Evolutionary conservation across 1,284 basidiomycete genomes (phyloP).

Genomic region (Pseudozyma sp.): DNA sequence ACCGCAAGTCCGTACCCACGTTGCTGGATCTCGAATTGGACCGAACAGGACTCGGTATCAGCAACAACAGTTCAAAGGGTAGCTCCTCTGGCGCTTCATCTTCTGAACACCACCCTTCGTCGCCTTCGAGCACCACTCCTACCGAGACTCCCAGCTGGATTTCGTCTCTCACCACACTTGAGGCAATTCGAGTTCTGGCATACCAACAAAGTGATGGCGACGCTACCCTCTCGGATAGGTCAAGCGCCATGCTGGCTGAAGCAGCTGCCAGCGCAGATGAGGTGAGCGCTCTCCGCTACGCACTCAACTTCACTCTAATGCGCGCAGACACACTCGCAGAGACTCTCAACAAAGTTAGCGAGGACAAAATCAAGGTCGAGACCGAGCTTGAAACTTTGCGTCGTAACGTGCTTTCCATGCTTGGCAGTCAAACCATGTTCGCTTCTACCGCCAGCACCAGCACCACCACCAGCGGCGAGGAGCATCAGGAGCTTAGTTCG

Average conservation of each 20-base stretch:
- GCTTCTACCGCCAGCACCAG: neutral
- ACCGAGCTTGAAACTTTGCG: slow-evolving; percentile 27
- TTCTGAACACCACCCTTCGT: neutral
- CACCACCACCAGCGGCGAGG: slow-evolving; percentile 1
- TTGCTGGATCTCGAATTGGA: slow-evolving; percentile 9
- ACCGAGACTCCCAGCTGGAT: slow-evolving; percentile 31
- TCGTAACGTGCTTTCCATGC: slow-evolving; percentile 38
- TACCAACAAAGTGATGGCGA: slow-evolving; percentile 16
- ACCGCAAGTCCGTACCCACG: slow-evolving; percentile 33
- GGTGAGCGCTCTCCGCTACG: slow-evolving; percentile 26
- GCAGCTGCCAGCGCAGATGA: slow-evolving; percentile 4
- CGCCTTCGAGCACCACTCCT: slow-evolving; percentile 6
- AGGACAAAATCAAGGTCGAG: slow-evolving; percentile 31
- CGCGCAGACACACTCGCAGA: slow-evolving; percentile 30
- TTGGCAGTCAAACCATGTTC: slow-evolving; percentile 20
- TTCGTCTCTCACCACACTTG: slow-evolving; percentile 28
- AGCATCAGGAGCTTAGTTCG: neutral
- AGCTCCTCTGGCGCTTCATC: slow-evolving; percentile 1
- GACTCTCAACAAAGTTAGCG: slow-evolving; percentile 14
- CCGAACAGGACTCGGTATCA: slow-evolving; percentile 8
- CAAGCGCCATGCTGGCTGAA: neutral
- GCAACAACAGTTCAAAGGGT: neutral
- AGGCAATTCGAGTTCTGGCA: slow-evolving; percentile 42
- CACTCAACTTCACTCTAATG: slow-evolving; percentile 27
- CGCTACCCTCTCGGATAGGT: neutral